Evolutionary conservation across 495 filamentous ascomycete genomes (phyloP), one percentile per base, ranked within the genome.

Genomic region (Clavariopsis aquatica): DNA sequence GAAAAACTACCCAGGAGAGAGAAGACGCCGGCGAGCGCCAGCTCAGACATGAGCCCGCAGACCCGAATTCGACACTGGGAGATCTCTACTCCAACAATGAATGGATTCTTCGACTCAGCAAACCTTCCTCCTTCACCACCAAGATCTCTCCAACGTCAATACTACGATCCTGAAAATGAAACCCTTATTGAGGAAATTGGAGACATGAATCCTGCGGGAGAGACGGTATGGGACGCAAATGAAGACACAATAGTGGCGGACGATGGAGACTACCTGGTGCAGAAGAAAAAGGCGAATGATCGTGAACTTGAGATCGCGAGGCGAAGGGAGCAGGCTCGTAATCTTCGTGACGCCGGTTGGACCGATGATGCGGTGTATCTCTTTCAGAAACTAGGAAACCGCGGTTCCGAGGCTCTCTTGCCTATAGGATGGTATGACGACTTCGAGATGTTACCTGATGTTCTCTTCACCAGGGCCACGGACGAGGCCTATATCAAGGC

Each of bases 321-420:
- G 43, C 68, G 62, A 51, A 45, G 70, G 59, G 36, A 63, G 61
- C 46, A 75, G 69, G 64, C 52, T 9, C 38, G 47, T 9, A 61
- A 72, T 17, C 57, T 76, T 22, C 64, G 68, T 1, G 70, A 46
- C 1, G 57, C 60, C 13, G 76, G 76, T 2, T 83, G 81, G 78
- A 78, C 75, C 17, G 65, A 76, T 13, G 80, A 82, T 36, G 86
- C 87, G 57, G 76, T 81, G 34, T 75, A 73, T 45, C 76, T 89
- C 13, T 85, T 81, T 70, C 74, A 81, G 41, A 80, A 80, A 47
- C 74, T 89, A 12, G 74, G 78, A 4, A 81, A 82, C 70, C 82
- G 87, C 26, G 84, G 86, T 3, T 81, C 79, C 28, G 85, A 89
- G 74, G 81, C 84, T 5, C 69, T 88, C 1, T 66, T 89, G 24